Base-by-base conservation (phyloP, 2,329 filamentous ascomycete genomes). In the Scolecobasidium constrictum region DNA sequence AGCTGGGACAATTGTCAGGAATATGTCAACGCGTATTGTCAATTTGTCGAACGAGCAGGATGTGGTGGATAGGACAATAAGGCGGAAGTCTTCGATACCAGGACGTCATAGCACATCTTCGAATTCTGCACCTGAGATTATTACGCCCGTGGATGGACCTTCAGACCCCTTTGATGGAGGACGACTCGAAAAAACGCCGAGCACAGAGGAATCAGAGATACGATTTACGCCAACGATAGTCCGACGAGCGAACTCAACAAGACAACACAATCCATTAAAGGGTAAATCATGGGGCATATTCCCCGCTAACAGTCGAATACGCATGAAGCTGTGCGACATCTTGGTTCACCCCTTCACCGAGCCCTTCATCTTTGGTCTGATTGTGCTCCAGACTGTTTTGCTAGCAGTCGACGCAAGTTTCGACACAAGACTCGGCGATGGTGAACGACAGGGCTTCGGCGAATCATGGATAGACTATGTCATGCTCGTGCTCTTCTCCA, bases 21-120 rank as follows among this genome's bases (percentile, higher is more conserved):
- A 78, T 51, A 94, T 98, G 78, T 96, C 93, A 22, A 88, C 95
- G 65, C 86, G 92, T 67, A 88, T 98, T 44, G 92, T 98, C 56
- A 96, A 96, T 56, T 76, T 98, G 53, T 94, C 87, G 63, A 94
- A 94, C 57, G 92, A 96, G 55, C 82, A 81, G 4, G 86, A 95
- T 52, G 67, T 85, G 16, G 71, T 88, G 13, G 86, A 94, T 58
- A 78, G 83, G 48, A 78, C 76, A 40, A 71, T 79, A 18, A 72
- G 77, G 34, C 71, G 77, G 38, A 67, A 80, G 67, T 59, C 81
- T 65, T 59, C 75, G 58, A 18, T 39, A 15, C 42, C 20, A 6
- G 23, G 20, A 12, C 21, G 34, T 20, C 16, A 18, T 4, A 28
- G 19, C 17, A 20, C 28, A 21, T 17, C 34, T 19, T 36, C 31